A percentile compares a stretch with the other conserved stretches of the same genome.
Conservation (phyloP, 768 basidiomycete genomes). For the Wakefieldia striispora region DNA sequence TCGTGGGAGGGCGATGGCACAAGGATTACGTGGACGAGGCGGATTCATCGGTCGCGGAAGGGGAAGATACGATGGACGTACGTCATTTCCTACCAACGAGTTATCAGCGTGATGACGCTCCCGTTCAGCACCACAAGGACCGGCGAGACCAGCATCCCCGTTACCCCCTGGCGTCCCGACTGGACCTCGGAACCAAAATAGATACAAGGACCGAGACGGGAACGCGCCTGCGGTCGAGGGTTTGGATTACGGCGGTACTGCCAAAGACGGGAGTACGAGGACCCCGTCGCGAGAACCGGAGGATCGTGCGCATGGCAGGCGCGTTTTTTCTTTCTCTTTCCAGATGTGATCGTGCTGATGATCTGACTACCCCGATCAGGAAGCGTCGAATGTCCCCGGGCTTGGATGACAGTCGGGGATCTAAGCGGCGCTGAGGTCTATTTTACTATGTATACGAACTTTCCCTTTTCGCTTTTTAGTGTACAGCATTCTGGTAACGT, state of each 20-base stretch:
- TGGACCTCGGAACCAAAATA: conserved; percentile 83
- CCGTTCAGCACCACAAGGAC: conserved; percentile 42
- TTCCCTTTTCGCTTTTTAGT: conserved; percentile 19
- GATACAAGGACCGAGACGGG: conserved; percentile 86
- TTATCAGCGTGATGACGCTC: background rate
- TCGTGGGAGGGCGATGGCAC: conserved; percentile 44
- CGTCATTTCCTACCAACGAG: conserved; percentile 17
- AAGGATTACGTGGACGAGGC: conserved; percentile 44
- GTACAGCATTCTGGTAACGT: conserved; percentile 22
- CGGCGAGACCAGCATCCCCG: conserved; percentile 78
- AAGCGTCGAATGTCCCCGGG: conserved; percentile 76
- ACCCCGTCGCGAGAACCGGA: conserved; percentile 69
- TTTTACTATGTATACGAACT: conserved; percentile 27
- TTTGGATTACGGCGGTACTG: conserved; percentile 77
- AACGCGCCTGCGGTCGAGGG: conserved; percentile 86
- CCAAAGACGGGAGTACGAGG: conserved; percentile 42
- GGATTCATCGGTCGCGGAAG: conserved; percentile 39
- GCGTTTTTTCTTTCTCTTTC: conserved; percentile 18
- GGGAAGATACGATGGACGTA: conserved; percentile 39
- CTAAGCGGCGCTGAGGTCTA: conserved; percentile 62
- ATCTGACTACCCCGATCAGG: conserved; percentile 34
- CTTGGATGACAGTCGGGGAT: conserved; percentile 62
- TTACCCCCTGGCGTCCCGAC: conserved; percentile 86
- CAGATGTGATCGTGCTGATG: background rate
- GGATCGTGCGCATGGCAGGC: conserved; percentile 61